Conservation (phyloP, 2,329 filamentous ascomycete genomes). For the Rugonectria rugulosa region DNA sequence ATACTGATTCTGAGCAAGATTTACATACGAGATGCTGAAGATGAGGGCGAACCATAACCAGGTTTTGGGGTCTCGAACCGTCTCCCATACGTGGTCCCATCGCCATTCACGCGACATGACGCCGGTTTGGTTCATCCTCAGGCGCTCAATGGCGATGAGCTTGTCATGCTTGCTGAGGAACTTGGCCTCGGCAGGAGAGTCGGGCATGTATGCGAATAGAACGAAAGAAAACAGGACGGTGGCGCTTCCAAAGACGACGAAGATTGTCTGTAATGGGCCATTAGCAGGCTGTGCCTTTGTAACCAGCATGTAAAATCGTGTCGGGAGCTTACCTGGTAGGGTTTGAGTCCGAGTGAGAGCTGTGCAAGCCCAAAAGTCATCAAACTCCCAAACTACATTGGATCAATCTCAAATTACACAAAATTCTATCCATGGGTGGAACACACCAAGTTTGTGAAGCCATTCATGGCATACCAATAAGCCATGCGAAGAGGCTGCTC, state of each 20-base stretch:
- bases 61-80: conserved; percentile 49
- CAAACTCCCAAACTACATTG: neutral
- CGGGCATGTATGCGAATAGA: conserved; percentile 60
- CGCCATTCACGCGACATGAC: conserved; percentile 49
- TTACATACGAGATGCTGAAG: conserved; percentile 59
- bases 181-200: conserved; percentile 67
- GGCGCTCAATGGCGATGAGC: conserved; percentile 63
- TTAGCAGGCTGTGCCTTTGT: neutral
- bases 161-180: conserved; percentile 65
- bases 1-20: accelerated
- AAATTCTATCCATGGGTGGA: neutral
- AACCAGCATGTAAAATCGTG: neutral
- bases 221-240: conserved; percentile 50
- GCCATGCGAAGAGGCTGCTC: conserved; percentile 23
- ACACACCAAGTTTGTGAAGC: neutral
- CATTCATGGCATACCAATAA: conserved; percentile 6
- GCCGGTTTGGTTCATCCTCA: conserved; percentile 59
- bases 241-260: conserved; percentile 36
- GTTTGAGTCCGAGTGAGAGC: conserved; percentile 6
- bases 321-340: neutral
- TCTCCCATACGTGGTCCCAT: conserved; percentile 52
- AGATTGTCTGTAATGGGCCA: conserved; percentile 21
- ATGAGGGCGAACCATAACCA: conserved; percentile 55
- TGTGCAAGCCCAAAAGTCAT: conserved; percentile 3
- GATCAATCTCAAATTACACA: neutral